Evolutionary conservation across 164 flowering plant species (phyloP).

Genomic region (Sextonia rubra): DNA sequence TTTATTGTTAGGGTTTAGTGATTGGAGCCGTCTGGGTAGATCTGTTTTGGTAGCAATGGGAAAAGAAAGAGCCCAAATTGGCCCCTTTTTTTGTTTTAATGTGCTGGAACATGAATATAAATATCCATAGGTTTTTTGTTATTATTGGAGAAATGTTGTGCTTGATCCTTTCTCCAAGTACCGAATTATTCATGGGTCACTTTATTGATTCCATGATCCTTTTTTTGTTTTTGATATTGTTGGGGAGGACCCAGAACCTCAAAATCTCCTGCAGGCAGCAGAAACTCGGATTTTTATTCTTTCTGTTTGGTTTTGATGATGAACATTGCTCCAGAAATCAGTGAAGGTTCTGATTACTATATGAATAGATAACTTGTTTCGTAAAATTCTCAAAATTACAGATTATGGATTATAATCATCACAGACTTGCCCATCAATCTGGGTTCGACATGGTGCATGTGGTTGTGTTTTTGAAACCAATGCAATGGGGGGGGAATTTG

Average conservation of each 20-base stretch:
- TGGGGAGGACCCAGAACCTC: background rate
- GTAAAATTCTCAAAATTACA: background rate
- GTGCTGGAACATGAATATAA: too few relatives aligned
- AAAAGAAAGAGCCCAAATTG: background rate
- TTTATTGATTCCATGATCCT: background rate
- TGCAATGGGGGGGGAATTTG: too few relatives aligned
- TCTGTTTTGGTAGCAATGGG: background rate
- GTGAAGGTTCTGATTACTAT: background rate
- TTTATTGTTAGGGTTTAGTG: too few relatives aligned
- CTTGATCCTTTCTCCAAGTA: background rate
- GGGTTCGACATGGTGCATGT: too few relatives aligned
- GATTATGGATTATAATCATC: background rate
- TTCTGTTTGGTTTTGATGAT: background rate
- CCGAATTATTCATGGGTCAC: too few relatives aligned
- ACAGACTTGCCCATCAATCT: too few relatives aligned
- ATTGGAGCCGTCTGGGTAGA: background rate
- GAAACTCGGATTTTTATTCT: background rate
- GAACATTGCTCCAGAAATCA: background rate
- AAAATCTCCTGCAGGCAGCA: background rate
- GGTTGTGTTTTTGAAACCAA: too few relatives aligned
- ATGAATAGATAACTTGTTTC: background rate
- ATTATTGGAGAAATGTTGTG: too few relatives aligned
- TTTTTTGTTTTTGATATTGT: background rate
- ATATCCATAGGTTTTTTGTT: too few relatives aligned
- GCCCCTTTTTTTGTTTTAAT: background rate